Percentiles rank a stretch among this genome's conserved stretches.
These are phyloP conservation scores for Candida berthetii DNA, from an alignment of 805 yeast genomes.

Conservation along the genomic window DNA sequence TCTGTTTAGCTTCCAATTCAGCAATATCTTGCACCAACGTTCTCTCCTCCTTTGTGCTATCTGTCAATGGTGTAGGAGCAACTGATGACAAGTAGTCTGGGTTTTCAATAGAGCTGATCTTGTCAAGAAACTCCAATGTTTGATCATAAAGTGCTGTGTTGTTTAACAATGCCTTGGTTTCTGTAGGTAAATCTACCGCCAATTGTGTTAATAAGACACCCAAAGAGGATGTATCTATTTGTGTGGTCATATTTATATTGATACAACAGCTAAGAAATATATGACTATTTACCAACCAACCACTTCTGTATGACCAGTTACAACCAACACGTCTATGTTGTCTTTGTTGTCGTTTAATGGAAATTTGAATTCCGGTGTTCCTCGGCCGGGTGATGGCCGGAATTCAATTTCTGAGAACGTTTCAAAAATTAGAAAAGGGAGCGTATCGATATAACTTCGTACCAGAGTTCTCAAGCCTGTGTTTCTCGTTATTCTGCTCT, in stretches of 20 bases:
- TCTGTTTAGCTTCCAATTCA: constrained; percentile 55
- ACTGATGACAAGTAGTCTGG: constrained; percentile 37
- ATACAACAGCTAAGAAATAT: too few species aligned
- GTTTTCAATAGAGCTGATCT: constrained; percentile 41
- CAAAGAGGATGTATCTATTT: constrained; percentile 4
- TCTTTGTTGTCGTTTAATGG: too few species aligned
- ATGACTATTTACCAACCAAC: too few species aligned
- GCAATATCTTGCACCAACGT: constrained; percentile 67
- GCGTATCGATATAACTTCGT: too few species aligned
- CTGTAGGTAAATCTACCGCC: constrained; percentile 18
- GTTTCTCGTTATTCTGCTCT: too few species aligned
- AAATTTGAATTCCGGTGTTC: neutral
- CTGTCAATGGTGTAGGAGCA: constrained; percentile 29
- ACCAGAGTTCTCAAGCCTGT: too few species aligned
- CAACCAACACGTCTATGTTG: too few species aligned
- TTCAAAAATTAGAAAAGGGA: neutral
- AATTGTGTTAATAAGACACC: constrained; percentile 31
- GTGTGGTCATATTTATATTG: too few species aligned
- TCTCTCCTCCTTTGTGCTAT: constrained; percentile 16
- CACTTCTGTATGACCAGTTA: too few species aligned
- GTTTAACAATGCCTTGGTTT: constrained; percentile 16
- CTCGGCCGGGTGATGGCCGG: neutral
- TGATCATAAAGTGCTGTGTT: constrained; percentile 29
- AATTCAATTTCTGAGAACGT: neutral
- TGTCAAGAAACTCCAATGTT: constrained; percentile 26